Evolutionary conservation across 192 early-diverging fungal genomes (phyloP), one percentile per base, ranked within the genome.

Genomic region (Rhizoclosmatium globosum): DNA sequence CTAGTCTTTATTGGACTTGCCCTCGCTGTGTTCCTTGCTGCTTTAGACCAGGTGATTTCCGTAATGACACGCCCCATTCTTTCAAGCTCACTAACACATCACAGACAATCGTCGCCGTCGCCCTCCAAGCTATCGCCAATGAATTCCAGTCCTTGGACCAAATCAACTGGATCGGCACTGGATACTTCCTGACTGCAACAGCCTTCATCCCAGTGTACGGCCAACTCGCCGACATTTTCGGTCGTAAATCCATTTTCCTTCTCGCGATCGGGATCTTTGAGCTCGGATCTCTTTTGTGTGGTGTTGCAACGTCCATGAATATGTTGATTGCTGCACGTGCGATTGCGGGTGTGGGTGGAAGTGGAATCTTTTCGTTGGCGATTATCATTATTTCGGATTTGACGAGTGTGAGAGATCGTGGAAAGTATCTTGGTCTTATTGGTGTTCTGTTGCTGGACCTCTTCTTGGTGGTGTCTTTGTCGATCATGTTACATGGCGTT

Each of bases 181-280:
- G 38, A 62, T 64, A 76, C 64, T 67, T 76, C 9, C 48, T 76
- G 44, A 76, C 74, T 6, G 78, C 83, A 21, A 94, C 93, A 0
- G 89, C 95, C 3, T 87, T 94, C 78, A 89, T 91, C 71, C 91
- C 93, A 71, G 80, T 86, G 13, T 95, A 96, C 79, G 94, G 91
- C 56, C 93, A 94, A 74, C 87, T 97, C 70, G 90, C 94, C 44
- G 96, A 97, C 77, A 96, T 97, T 74, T 92, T 98, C 84, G 96
- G 95, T 88, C 89, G 94, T 21, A 92, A 94, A 73, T 65, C 83
- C 31, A 88, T 91, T 23, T 87, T 97, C 44, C 80, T 95, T 0
- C 80, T 89, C 19, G 91, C 94, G 1, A 89, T 95, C 47, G 59
- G 85, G 44, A 79, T 95, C 43, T 98, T 98, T 78, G 87, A 91